phyloP scores from a whole-genome alignment of 2,329 filamentous ascomycete species.

The Cytospora leucostoma region DNA sequence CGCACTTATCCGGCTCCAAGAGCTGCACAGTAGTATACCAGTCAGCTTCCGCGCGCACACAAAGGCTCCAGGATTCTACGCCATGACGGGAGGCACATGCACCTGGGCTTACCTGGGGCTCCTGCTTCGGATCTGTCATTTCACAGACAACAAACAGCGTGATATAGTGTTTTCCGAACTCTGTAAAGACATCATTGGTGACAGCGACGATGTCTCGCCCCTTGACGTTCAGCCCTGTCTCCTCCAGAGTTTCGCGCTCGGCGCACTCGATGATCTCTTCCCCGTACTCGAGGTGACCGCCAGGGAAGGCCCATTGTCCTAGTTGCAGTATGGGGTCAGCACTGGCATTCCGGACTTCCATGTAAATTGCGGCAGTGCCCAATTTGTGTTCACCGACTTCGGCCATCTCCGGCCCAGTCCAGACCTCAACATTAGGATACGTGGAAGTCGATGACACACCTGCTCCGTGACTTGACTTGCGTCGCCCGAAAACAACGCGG shows the following conservation, averaged over 20 bases:
- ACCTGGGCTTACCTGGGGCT: conserved; percentile 52
- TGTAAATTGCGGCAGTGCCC: not conserved
- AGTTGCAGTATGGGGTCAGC: not conserved
- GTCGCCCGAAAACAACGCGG: conserved; percentile 49
- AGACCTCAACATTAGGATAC: too few relatives aligned
- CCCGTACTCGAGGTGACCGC: conserved; percentile 72
- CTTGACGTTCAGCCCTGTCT: conserved; percentile 63
- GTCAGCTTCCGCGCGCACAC: not conserved
- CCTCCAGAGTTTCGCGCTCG: conserved; percentile 67
- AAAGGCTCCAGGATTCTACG: not conserved
- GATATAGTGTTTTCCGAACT: conserved; percentile 69
- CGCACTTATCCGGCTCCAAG: conserved; percentile 54
- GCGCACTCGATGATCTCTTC: conserved; percentile 66
- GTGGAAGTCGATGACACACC: conserved; percentile 40
- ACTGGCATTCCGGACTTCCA: not conserved
- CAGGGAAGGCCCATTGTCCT: conserved; percentile 62
- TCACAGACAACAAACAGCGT: conserved; percentile 67
- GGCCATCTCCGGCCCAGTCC: conserved; percentile 21
- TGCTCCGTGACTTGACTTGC: conserved; percentile 51
- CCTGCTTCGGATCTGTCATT: conserved; percentile 47
- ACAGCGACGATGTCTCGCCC: conserved; percentile 56
- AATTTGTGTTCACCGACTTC: not conserved
- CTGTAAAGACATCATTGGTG: conserved; percentile 67
- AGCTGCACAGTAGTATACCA: conserved; percentile 34
- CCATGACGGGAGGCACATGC: not conserved